Evolutionary conservation across 73 alveolate genomes (phyloP).

Genomic region (Tetrahymena malaccensis): DNA sequence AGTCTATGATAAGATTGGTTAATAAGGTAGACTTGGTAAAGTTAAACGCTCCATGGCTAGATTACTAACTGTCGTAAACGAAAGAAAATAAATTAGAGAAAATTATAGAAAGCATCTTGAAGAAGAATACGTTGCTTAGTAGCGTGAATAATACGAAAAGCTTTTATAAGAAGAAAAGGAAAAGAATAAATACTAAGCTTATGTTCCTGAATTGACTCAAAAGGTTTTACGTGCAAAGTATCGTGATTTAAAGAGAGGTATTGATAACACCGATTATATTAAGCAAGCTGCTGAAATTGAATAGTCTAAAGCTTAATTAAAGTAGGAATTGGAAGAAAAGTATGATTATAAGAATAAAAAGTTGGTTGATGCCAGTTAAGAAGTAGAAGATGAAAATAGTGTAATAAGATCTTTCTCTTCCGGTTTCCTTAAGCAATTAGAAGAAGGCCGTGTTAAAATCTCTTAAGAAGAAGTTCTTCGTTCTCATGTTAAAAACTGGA

Average conservation of each 20-base stretch:
- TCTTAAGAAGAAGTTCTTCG: conserved; percentile 38
- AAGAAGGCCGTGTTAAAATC: conserved; percentile 5
- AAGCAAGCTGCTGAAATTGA: conserved; percentile 23
- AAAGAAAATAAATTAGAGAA: conserved; percentile 55
- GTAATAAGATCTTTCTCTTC: conserved; percentile 34
- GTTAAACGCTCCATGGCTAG: conserved; percentile 62
- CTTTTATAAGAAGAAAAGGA: background rate
- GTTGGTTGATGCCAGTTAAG: background rate
- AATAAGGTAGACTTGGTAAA: conserved; percentile 25
- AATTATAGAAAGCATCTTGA: conserved; percentile 56
- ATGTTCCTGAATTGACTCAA: conserved; percentile 25
- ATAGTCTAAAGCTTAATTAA: background rate
- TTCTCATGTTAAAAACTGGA: conserved; percentile 39
- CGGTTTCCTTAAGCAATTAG: conserved; percentile 10
- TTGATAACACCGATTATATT: conserved; percentile 25
- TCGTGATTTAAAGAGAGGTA: conserved; percentile 23
- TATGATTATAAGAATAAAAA: conserved; percentile 26
- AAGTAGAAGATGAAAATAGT: background rate
- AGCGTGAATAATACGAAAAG: conserved; percentile 17
- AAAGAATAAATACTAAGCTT: background rate
- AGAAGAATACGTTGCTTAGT: conserved; percentile 49
- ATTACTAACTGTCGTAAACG: conserved; percentile 56
- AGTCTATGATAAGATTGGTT: conserved; percentile 16
- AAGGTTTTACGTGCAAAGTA: conserved; percentile 33
- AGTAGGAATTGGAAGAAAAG: conserved; percentile 5